Evolutionary conservation across 306 rosid species (phyloP).

Genomic region (Pterocarpus santalinus): DNA sequence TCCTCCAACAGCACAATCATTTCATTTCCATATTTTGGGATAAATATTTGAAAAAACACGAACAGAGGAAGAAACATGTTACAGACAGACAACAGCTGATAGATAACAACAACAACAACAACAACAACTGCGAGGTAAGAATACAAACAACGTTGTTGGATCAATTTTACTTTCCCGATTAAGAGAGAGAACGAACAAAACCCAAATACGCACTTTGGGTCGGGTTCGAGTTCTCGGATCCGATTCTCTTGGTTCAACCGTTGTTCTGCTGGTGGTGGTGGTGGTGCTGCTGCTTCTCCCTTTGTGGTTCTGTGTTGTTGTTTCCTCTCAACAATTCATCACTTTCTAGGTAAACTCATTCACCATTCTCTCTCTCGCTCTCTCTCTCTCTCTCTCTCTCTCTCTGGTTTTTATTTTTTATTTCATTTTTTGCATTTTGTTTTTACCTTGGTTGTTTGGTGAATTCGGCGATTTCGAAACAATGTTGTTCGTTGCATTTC

Average conservation of each 20-base stretch:
- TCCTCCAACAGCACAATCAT: constrained; percentile 54
- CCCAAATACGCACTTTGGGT: constrained; percentile 40
- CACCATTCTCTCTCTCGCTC: constrained; percentile 37
- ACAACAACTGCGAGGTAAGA: constrained; percentile 27
- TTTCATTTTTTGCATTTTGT: not conserved
- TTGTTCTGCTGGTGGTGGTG: constrained; percentile 29
- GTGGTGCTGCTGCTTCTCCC: constrained; percentile 17
- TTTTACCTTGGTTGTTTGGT: not conserved
- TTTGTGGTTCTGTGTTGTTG: constrained; percentile 10
- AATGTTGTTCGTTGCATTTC: constrained; percentile 52
- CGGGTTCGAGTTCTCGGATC: constrained; percentile 51
- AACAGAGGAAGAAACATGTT: constrained; percentile 29
- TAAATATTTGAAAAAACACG: constrained; percentile 37
- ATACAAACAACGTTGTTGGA: not conserved
- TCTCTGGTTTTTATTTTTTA: too few species aligned
- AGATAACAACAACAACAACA: constrained; percentile 19
- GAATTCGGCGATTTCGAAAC: constrained; percentile 34
- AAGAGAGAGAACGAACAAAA: not conserved
- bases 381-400: not conserved
- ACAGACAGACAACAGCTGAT: constrained; percentile 36
- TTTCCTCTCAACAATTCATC: constrained; percentile 51
- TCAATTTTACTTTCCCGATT: constrained; percentile 36
- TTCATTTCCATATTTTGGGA: constrained; percentile 52
- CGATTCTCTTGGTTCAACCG: constrained; percentile 47
- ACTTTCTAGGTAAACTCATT: constrained; percentile 58